Evolutionary conservation across 495 filamentous ascomycete species (phyloP), one percentile per base, ranked within the genome.

Genomic region (Penicillium lagena): DNA sequence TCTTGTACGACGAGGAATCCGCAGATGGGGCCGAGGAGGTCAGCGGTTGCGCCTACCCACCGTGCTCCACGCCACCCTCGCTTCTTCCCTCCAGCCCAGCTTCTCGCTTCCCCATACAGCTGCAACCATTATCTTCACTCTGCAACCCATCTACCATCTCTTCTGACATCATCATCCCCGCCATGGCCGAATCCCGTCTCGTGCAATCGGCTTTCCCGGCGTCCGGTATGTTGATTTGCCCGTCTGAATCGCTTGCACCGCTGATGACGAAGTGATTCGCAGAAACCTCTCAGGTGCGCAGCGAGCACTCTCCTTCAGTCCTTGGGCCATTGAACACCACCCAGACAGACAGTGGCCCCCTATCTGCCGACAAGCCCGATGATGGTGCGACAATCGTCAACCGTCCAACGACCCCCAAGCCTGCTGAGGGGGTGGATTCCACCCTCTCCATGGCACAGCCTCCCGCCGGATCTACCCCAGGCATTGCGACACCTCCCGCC

Each of bases 141-240:
- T 22, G 22, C 22, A 4, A 22, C 22, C 6, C 22, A 22, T 22
- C 22, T 22, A 22, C 22, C 9, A 39, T 33, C 32, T 52, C 22
- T 22, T 22, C 39, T 55, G 48, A 60, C 51, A 55, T 58, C 55
- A 58, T 55, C 48, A 52, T 58, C 34, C 67, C 67, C 63, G 51
- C 63, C 37, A 56, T 22, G 22, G 4, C 22, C 22, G 22, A 22
- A 22, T 22, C 22, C 22, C 3, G 22, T 22, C 38, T 35, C 29
- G 36, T 30, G 39, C 37, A 50, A 11, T 50, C 34, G 40, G 22
- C 51, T 31, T 17, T 53, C 43, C 13, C 46, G 15, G 39, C 41
- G 40, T 29, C 54, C 39, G 60, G 66, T 67, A 63, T 27, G 50
- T 57, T 35, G 7, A 5, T 7, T 4, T 11, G 15, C 34, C 27